Evolutionary conservation across 108 stramenopile species (phyloP).

Genomic region (Discostella pseudostelligera): DNA sequence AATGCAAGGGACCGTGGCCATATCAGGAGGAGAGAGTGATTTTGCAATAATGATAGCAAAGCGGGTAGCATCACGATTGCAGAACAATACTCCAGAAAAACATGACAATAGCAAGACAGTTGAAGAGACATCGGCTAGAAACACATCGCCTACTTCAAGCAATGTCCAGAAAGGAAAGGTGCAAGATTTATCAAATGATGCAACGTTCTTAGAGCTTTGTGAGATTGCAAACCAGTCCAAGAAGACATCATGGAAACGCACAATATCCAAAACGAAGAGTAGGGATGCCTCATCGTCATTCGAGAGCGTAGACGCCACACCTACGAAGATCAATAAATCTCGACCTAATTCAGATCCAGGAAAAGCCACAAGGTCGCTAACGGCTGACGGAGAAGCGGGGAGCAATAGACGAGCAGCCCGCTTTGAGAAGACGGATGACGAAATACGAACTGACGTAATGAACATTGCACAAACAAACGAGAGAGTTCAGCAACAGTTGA

Average conservation of each 20-base stretch:
- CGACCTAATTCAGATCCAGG: neutral
- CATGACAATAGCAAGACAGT: neutral
- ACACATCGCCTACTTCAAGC: slow-evolving; percentile 21
- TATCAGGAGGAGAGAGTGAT: slow-evolving; percentile 43
- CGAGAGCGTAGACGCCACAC: too few species aligned
- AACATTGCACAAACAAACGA: slow-evolving; percentile 34
- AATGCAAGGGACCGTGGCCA: slow-evolving; percentile 22
- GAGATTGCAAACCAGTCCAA: slow-evolving; percentile 28
- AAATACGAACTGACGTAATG: slow-evolving; percentile 36
- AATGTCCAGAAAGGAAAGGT: slow-evolving; percentile 30
- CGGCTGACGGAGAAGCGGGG: neutral
- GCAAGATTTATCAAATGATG: slow-evolving; percentile 36
- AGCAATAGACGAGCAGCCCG: neutral
- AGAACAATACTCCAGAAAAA: neutral
- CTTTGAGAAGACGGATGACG: slow-evolving; percentile 32
- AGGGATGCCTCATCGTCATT: slow-evolving; percentile 9
- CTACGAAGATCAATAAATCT: too few species aligned
- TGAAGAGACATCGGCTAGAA: slow-evolving; percentile 9
- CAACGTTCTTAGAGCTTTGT: slow-evolving; percentile 36
- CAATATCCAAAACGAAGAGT: slow-evolving; percentile 27
- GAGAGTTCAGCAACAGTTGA: slow-evolving; percentile 60
- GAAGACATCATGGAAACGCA: slow-evolving; percentile 28
- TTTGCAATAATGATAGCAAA: slow-evolving; percentile 75
- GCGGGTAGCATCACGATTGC: slow-evolving; percentile 30
- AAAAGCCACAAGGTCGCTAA: neutral